Evolutionary conservation across 495 filamentous ascomycete genomes (phyloP).

Genomic region (Penicillium mononematosum): DNA sequence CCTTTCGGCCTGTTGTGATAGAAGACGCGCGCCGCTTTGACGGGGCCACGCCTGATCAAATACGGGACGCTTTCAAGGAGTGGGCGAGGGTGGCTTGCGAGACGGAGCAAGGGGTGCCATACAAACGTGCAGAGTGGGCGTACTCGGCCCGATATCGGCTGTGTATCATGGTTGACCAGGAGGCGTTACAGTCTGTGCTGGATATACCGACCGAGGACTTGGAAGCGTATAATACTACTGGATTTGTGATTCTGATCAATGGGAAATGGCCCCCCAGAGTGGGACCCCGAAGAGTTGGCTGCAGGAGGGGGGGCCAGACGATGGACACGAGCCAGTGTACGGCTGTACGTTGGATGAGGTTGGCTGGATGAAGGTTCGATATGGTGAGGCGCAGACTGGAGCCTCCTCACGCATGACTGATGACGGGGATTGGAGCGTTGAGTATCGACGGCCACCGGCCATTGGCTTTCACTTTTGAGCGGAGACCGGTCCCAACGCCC

Average conservation of each 20-base stretch:
- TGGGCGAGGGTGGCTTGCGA: conserved; percentile 9
- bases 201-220: conserved; percentile 10
- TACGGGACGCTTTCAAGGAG: conserved; percentile 10
- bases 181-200: conserved; percentile 14
- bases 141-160: conserved; percentile 9
- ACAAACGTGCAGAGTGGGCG: background rate
- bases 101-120: conserved; percentile 10
- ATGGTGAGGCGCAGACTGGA: conserved; percentile 9
- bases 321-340: conserved; percentile 12
- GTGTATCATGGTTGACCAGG: conserved; percentile 13
- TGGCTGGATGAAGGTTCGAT: conserved; percentile 12
- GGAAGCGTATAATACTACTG: conserved; percentile 12
- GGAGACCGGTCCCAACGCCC: background rate
- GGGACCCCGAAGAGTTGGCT: background rate
- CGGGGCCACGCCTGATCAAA: background rate
- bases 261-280: conserved; percentile 5
- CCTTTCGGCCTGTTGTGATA: conserved; percentile 4
- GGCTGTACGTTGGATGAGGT: conserved; percentile 11
- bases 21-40: conserved; percentile 5
- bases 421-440: conserved; percentile 11
- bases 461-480: conserved; percentile 13
- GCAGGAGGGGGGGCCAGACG: conserved; percentile 4
- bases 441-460: conserved; percentile 15
- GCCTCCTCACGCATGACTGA: conserved; percentile 7
- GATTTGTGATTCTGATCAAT: conserved; percentile 14